Evolutionary conservation across 306 rosid species (phyloP), one percentile per base, ranked within the genome.

Genomic region (Malus fusca): DNA sequence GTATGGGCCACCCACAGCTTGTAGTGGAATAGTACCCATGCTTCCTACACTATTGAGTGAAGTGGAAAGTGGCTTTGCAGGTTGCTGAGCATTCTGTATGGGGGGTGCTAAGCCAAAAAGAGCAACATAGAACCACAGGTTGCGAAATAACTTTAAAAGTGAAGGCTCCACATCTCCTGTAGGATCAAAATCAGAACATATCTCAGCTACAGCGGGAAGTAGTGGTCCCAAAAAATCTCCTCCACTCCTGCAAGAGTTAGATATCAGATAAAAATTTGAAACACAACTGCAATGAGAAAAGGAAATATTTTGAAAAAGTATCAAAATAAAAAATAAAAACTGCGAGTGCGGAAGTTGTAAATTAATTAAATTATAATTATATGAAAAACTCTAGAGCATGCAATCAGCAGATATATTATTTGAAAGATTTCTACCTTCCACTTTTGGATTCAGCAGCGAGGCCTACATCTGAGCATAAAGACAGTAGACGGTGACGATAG

Each of bases 71-170:
- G 93, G 68, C 84, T 90, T 95, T 58, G 86, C 72, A 26, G 91
- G 88, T 67, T 82, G 82, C 62, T 81, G 96, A 77, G 71, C 75
- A 72, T 87, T 92, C 79, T 85, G 97, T 81, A 95, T 73, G 42
- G 99, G 97, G 75, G 97, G 99, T 51, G 99, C 99, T 46, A 95
- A 87, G 74, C 99, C 99, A 89, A 92, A 95, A 80, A 95, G 95
- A 43, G 97, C 99, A 84, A 95, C 46, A 82, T 95, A 95, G 86
- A 95, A 95, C 99, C 99, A 95, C 69, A 95, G 84, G 91, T 95
- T 95, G 80, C 99, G 93, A 79, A 92, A 95, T 85, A 92, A 80
- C 85, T 95, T 95, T 83, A 95, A 80, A 87, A 95, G 91, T 75
- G 97, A 92, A 69, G 99, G 99, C 82, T 95, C 99, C 84, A 90